Conservation (phyloP, 768 basidiomycete genomes). For the Candolleomyces aberdarensis region DNA sequence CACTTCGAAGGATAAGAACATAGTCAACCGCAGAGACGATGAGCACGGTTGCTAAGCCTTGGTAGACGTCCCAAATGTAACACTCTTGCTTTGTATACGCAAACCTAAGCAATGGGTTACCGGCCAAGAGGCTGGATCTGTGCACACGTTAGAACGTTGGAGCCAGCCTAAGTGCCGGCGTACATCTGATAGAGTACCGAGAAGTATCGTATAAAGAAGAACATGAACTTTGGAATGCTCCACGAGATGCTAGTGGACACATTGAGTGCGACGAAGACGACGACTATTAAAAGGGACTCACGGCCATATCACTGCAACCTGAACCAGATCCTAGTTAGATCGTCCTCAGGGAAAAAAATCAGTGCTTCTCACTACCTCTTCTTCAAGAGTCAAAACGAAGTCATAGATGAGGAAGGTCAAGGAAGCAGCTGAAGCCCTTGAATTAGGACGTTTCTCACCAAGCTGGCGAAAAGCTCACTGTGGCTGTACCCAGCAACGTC, state of each 20-base stretch:
- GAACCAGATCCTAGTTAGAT: background rate
- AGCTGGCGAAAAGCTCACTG: too few relatives aligned
- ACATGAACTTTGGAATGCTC: slow-evolving; percentile 33
- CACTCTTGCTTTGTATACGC: slow-evolving; percentile 38
- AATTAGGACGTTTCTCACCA: too few relatives aligned
- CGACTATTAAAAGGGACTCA: slow-evolving; percentile 16
- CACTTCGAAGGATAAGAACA: slow-evolving; percentile 39
- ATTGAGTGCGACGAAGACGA: background rate
- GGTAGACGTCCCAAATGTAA: slow-evolving; percentile 44
- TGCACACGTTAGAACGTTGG: background rate
- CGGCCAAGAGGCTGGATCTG: slow-evolving; percentile 27
- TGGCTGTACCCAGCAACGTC: too few relatives aligned
- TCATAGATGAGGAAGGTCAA: slow-evolving; percentile 39
- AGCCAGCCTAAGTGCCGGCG: slow-evolving; percentile 5
- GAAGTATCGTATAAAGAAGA: slow-evolving; percentile 36
- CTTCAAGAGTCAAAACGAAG: slow-evolving; percentile 36
- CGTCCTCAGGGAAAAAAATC: background rate
- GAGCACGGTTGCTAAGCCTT: slow-evolving; percentile 29
- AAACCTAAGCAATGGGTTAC: slow-evolving; percentile 29
- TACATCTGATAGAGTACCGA: slow-evolving; percentile 35
- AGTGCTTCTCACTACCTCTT: slow-evolving; percentile 27
- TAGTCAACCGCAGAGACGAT: slow-evolving; percentile 33
- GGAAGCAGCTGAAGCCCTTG: slow-evolving; percentile 26
- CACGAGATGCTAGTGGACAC: slow-evolving; percentile 13
- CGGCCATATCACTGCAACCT: slow-evolving; percentile 42